These are phyloP conservation scores for Fonsecaea monophora DNA, from an alignment of 2,329 filamentous ascomycete species.

Conservation along the genomic window DNA sequence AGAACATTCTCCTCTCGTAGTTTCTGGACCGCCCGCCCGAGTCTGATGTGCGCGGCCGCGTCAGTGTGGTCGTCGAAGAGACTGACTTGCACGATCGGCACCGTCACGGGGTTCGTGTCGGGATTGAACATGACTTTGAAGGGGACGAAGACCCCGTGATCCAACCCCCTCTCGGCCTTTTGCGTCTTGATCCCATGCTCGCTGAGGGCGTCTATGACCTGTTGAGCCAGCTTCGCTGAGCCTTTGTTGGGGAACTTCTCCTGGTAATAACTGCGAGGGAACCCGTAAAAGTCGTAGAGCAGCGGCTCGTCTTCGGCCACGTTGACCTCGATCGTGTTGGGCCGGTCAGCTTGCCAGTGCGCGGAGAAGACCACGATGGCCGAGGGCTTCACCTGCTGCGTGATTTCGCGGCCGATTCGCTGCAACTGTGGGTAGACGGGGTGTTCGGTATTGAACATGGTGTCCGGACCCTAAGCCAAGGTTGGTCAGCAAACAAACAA, in stretches of 20 bases:
- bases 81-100: slow-evolving; percentile 76
- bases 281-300: slow-evolving; percentile 78
- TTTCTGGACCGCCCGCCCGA: slow-evolving; percentile 70
- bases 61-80: slow-evolving; percentile 68
- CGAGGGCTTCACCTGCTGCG: slow-evolving; percentile 70
- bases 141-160: slow-evolving; percentile 77
- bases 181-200: slow-evolving; percentile 66
- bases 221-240: slow-evolving; percentile 64
- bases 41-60: slow-evolving; percentile 68
- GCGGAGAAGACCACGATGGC: slow-evolving; percentile 79
- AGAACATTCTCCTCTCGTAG: slow-evolving; percentile 72
- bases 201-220: slow-evolving; percentile 63
- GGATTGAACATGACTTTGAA: slow-evolving; percentile 69
- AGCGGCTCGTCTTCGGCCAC: slow-evolving; percentile 68
- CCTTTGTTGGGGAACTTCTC: slow-evolving; percentile 71
- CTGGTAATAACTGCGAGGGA: slow-evolving; percentile 72
- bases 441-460: slow-evolving; percentile 73
- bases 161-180: slow-evolving; percentile 68
- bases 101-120: slow-evolving; percentile 65
- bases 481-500: neutral
- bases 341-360: slow-evolving; percentile 69
- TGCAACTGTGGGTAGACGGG: slow-evolving; percentile 71
- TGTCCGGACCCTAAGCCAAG: slow-evolving; percentile 55
- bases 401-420: slow-evolving; percentile 72
- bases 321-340: slow-evolving; percentile 68